Conservation (phyloP, 192 early-diverging fungal species). For the Coemansia sp. region DNA sequence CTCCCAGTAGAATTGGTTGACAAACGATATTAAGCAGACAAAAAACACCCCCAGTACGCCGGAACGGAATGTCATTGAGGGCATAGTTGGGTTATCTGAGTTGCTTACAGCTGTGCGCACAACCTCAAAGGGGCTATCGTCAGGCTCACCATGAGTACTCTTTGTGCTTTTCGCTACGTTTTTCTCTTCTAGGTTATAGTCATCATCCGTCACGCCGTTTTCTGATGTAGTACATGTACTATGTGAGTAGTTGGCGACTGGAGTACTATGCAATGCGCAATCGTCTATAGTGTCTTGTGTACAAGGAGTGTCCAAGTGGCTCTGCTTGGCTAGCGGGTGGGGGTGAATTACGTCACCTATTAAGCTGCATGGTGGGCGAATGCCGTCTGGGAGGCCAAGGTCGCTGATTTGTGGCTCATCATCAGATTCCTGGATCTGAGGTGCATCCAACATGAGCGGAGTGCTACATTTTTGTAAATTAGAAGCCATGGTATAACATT, state of each 20-base stretch:
- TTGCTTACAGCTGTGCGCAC: constrained; percentile 70
- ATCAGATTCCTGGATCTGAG: neutral
- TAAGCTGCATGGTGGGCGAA: neutral
- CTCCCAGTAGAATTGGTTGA: constrained; percentile 85
- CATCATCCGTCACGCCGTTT: constrained; percentile 12
- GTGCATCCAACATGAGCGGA: neutral
- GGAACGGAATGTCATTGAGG: constrained; percentile 73
- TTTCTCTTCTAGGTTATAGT: constrained; percentile 10
- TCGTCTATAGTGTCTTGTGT: constrained; percentile 2
- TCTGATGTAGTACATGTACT: constrained; percentile 31
- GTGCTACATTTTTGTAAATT: neutral
- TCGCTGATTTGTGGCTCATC: neutral
- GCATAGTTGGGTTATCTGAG: constrained; percentile 63
- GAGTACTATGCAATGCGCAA: constrained; percentile 2
- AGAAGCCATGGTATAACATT: neutral
- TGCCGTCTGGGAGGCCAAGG: neutral
- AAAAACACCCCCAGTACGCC: constrained; percentile 72
- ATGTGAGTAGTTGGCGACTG: constrained; percentile 13
- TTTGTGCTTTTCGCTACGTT: neutral
- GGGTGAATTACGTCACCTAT: too few relatives aligned
- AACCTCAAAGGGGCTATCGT: constrained; percentile 65
- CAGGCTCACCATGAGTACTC: constrained; percentile 11
- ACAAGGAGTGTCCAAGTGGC: neutral
- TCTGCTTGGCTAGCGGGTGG: neutral
- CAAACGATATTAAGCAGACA: constrained; percentile 61